Base-by-base conservation (phyloP, 345 rosid genomes). In the Linum usitatissimum region DNA sequence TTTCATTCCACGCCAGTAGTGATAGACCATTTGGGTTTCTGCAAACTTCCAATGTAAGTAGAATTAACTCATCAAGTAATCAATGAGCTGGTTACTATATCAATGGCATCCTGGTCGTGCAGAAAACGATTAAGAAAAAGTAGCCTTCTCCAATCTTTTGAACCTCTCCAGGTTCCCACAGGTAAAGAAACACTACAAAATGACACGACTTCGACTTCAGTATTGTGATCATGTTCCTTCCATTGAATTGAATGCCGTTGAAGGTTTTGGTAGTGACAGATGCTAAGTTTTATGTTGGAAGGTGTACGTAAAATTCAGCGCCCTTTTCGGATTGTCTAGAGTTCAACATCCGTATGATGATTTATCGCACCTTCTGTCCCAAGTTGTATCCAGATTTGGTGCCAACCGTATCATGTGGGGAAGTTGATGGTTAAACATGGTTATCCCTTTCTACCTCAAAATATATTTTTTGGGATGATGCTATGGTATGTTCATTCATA, bases 341-440 rank as follows among this genome's bases (percentile, higher is more conserved):
- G 72, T 53, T 62, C 49, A 85, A 9, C 82, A 70, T 70, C 98
- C 98, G 0, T 86, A 81, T 54, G 74, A 71, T 62, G 95, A 92
- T 70, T 75, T 89, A 56, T 64, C 81, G 0, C 71, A 76, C 51
- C 77, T 73, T 67, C 81, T 92, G 20, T 75, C 89, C 42, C 84
- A 83, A 74, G 65, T 80, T 36, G 80, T 89, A 42, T 71, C 89
- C 59, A 67, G 73, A 73, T 89, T 81, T 17, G 96, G 95, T 23
- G 85, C 86, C 55, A 80, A 78, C 59, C 87, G 81, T 45, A 80
- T 92, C 66, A 87, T 92, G 96, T 92, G 98, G 96, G 96, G 96
- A 75, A 85, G 96, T 95, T 85, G 74, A 95, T 75, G 84, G 95
- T 95, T 82, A 75, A 64, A 5, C 53, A 55, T 14, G 10, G 45